These are phyloP conservation scores for Blastobotrys chiropterorum DNA, from an alignment of 805 yeast species.

Conservation along the genomic window DNA sequence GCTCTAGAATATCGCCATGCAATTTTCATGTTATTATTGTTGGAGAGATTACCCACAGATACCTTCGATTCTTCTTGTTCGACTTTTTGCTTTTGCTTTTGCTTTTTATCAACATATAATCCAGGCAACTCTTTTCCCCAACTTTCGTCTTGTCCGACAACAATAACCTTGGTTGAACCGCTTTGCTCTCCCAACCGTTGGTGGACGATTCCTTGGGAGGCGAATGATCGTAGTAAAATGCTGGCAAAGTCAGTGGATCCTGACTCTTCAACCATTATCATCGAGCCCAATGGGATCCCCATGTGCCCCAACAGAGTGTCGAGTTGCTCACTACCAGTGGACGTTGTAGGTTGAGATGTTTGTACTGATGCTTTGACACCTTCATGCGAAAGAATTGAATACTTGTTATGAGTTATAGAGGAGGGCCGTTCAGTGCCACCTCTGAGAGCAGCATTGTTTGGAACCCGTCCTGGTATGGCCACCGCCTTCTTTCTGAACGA, in stretches of 20 bases:
- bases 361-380: constrained; percentile 71
- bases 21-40: constrained; percentile 51
- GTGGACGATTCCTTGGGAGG: constrained; percentile 71
- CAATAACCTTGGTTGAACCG: constrained; percentile 49
- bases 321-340: constrained; percentile 74
- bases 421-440: neutral
- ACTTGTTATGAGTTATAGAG: neutral
- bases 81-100: constrained; percentile 23
- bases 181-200: constrained; percentile 35
- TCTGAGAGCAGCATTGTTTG: neutral
- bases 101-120: constrained; percentile 53
- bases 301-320: constrained; percentile 72
- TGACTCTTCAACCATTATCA: constrained; percentile 69
- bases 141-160: constrained; percentile 48
- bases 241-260: constrained; percentile 86
- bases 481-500: constrained; percentile 19
- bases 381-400: constrained; percentile 34
- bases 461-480: constrained; percentile 10
- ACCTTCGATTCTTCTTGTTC: constrained; percentile 30
- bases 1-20: constrained; percentile 86
- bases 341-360: constrained; percentile 67
- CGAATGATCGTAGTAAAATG: constrained; percentile 59
- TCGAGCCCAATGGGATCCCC: constrained; percentile 76
- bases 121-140: constrained; percentile 79
- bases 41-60: neutral